Conservation (phyloP, 2,329 filamentous ascomycete species). For the Aspergillus sp. region DNA sequence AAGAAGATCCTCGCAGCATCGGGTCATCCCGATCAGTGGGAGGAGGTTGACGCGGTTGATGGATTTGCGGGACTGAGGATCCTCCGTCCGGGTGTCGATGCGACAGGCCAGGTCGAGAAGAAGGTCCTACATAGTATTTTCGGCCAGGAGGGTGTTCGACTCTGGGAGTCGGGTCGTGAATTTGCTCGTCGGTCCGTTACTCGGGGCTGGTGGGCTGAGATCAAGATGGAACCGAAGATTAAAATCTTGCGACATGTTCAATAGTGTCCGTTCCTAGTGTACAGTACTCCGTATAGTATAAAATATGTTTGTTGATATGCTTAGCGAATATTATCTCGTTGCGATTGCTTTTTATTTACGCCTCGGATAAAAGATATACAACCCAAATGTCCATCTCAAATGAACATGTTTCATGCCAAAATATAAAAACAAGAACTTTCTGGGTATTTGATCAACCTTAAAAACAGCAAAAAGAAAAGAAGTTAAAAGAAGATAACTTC, state of each 20-base stretch:
- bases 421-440: too few species aligned
- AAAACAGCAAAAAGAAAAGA: neutral
- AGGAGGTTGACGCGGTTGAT: constrained; percentile 45
- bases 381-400: too few species aligned
- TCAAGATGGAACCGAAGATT: constrained; percentile 51
- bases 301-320: too few species aligned
- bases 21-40: constrained; percentile 46
- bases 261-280: neutral
- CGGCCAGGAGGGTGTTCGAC: constrained; percentile 23
- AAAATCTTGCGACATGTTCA: constrained; percentile 38
- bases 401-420: too few species aligned
- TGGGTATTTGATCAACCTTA: neutral
- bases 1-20: constrained; percentile 23
- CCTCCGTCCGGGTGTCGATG: constrained; percentile 39
- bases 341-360: too few species aligned
- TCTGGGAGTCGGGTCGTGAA: constrained; percentile 23
- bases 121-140: constrained; percentile 28
- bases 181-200: constrained; percentile 28
- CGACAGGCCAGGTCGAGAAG: constrained; percentile 25
- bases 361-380: too few species aligned
- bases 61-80: constrained; percentile 49
- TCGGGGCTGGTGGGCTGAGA: constrained; percentile 51
- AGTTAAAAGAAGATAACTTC: neutral
- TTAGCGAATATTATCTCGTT: too few species aligned
- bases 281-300: neutral